Percentiles rank a stretch among this genome's conserved stretches.
Evolutionary conservation across 192 early-diverging fungal species (phyloP).

Genomic region (Entophlyctis luteolus): DNA sequence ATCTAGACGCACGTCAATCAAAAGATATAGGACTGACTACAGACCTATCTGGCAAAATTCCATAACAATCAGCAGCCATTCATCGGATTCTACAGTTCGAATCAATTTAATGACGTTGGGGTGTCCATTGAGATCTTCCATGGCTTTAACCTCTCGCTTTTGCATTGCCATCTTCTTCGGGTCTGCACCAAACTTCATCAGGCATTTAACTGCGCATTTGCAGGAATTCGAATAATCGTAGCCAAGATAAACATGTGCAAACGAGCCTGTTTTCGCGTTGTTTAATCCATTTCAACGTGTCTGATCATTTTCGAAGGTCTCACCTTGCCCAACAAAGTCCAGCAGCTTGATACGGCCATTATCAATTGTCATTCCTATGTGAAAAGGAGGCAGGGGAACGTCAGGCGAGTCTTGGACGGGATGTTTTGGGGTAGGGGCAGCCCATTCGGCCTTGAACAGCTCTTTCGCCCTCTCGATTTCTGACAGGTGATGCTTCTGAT

Average conservation of each 20-base stretch:
- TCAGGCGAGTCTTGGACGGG: conserved; percentile 20
- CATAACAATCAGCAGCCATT: conserved; percentile 35
- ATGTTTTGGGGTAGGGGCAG: conserved; percentile 12
- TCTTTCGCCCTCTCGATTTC: background rate
- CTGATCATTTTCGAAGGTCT: too few species aligned
- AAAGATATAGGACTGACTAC: background rate
- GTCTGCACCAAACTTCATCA: conserved; percentile 44
- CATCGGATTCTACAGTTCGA: conserved; percentile 34
- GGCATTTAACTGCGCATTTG: conserved; percentile 45
- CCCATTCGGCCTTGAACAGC: background rate
- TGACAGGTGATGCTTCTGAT: too few species aligned
- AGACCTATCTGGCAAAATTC: conserved; percentile 36
- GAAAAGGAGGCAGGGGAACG: conserved; percentile 18
- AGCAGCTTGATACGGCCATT: conserved; percentile 21
- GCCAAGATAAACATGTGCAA: conserved; percentile 48
- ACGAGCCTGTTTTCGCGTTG: conserved; percentile 32
- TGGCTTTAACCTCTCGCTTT: conserved; percentile 32
- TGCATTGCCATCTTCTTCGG: conserved; percentile 40
- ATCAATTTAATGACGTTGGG: conserved; percentile 30
- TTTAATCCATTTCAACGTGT: too few species aligned
- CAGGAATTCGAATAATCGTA: conserved; percentile 5
- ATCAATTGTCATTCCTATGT: conserved; percentile 20
- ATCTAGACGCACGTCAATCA: conserved; percentile 17
- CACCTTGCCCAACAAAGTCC: conserved; percentile 27
- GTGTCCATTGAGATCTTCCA: conserved; percentile 23